Percentiles rank a stretch among this genome's conserved stretches.
These are phyloP conservation scores for Oenanthe javanica DNA, from an alignment of 140 eudicot genomes.

Conservation along the genomic window DNA sequence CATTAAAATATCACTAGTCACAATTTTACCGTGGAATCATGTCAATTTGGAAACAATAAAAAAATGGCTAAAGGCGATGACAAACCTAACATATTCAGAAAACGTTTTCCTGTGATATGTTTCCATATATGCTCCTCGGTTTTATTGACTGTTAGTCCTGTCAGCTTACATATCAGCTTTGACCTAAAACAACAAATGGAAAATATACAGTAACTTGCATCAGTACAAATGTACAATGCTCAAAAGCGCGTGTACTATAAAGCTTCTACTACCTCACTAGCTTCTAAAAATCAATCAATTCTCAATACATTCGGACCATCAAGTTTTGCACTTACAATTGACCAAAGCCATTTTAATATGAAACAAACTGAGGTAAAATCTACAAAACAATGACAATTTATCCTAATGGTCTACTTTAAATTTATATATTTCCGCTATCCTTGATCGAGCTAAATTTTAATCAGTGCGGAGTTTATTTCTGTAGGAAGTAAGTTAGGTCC, in stretches of 20 bases:
- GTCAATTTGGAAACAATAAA: background rate
- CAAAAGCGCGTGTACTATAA: background rate
- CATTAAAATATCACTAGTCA: background rate
- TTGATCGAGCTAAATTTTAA: no score
- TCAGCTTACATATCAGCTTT: constrained; percentile 73
- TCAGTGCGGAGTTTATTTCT: no score
- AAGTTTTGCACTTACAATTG: no score
- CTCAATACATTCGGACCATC: no score
- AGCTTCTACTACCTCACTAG: background rate
- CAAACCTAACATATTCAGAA: constrained; percentile 84
- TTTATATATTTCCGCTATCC: no score
- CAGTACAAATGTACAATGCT: background rate
- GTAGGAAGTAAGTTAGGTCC: no score
- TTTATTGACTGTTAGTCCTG: constrained; percentile 68
- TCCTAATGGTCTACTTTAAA: no score
- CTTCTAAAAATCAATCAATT: no score
- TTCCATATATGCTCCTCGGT: constrained; percentile 97
- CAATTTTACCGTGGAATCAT: background rate
- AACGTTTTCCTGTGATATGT: constrained; percentile 84
- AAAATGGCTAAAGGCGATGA: background rate
- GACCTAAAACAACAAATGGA: constrained; percentile 32
- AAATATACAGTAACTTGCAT: background rate
- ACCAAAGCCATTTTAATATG: no score
- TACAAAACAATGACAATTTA: no score
- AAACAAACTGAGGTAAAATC: no score